Conservation (phyloP, 2,329 filamentous ascomycete species). For the Ophiosphaerella herpotricha region DNA sequence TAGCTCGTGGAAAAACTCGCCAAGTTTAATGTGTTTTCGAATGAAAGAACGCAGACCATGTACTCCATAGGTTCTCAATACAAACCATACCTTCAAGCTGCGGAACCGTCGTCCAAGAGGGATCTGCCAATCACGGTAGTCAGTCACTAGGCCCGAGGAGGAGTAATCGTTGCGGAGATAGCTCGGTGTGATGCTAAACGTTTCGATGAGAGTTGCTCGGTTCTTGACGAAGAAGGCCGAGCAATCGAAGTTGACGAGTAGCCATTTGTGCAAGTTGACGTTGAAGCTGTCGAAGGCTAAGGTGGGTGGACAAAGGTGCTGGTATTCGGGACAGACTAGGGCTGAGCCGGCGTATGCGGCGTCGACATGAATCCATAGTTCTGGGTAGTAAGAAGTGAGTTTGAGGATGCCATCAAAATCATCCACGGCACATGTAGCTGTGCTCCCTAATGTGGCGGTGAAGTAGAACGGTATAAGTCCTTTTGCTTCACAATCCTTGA, state of each 20-base stretch:
- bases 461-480: constrained; percentile 86
- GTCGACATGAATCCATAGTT: constrained; percentile 91
- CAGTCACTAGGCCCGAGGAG: constrained; percentile 82
- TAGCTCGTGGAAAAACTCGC: constrained; percentile 70
- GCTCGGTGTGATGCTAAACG: constrained; percentile 76
- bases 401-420: constrained; percentile 72
- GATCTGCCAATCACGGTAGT: constrained; percentile 98
- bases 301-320: constrained; percentile 67
- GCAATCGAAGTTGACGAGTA: constrained; percentile 89
- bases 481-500: constrained; percentile 68
- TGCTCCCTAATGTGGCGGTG: constrained; percentile 83
- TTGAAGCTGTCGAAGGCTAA: constrained; percentile 83
- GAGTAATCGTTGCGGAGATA: constrained; percentile 84
- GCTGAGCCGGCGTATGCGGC: constrained; percentile 90
- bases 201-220: constrained; percentile 75
- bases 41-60: constrained; percentile 76
- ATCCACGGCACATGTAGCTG: constrained; percentile 85
- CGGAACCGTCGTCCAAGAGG: constrained; percentile 88
- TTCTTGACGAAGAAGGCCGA: constrained; percentile 77
- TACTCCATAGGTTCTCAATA: constrained; percentile 80
- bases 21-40: constrained; percentile 67
- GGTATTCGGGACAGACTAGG: constrained; percentile 79
- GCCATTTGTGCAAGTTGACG: constrained; percentile 97
- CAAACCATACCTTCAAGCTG: constrained; percentile 93
- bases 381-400: constrained; percentile 58